phyloP scores from a whole-genome alignment of 495 filamentous ascomycete species.

The Penicillium subrubescens region DNA sequence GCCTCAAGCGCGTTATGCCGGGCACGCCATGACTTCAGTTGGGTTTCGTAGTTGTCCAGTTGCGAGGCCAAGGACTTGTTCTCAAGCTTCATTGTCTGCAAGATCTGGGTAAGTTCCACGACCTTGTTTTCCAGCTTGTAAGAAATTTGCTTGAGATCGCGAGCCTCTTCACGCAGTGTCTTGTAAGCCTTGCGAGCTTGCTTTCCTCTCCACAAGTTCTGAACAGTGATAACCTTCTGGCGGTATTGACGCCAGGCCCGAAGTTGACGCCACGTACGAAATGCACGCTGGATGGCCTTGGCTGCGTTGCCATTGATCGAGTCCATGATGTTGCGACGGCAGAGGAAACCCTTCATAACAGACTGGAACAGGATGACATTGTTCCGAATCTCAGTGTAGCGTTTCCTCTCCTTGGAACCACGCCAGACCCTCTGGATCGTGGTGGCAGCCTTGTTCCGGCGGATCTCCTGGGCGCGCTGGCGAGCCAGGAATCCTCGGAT shows the following conservation, averaged over 20 bases:
- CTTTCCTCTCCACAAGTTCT: conserved; percentile 92
- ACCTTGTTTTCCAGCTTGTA: conserved; percentile 99
- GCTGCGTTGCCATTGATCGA: conserved; percentile 93
- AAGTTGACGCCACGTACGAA: conserved; percentile 79
- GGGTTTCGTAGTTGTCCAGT: conserved; percentile 93
- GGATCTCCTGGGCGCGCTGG: conserved; percentile 75
- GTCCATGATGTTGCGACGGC: conserved; percentile 86
- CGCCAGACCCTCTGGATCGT: conserved; percentile 95
- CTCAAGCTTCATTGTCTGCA: conserved; percentile 88
- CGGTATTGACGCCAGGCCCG: conserved; percentile 86
- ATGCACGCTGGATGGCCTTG: conserved; percentile 83
- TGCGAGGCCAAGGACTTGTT: conserved; percentile 88
- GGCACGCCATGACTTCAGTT: conserved; percentile 91
- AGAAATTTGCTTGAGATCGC: conserved; percentile 97
- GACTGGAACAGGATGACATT: conserved; percentile 87
- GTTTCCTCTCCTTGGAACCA: conserved; percentile 81
- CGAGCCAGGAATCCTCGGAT: conserved; percentile 75
- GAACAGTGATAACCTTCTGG: conserved; percentile 82
- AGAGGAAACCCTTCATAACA: conserved; percentile 85
- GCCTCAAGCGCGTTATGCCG: conserved; percentile 90
- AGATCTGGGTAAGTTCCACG: conserved; percentile 90
- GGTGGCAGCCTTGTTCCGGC: conserved; percentile 82
- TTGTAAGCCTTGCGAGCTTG: conserved; percentile 82
- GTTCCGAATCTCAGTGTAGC: conserved; percentile 72
- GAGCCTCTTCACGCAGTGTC: conserved; percentile 86